A percentile compares a stretch with the other conserved stretches of the same genome.
phyloP scores from a whole-genome alignment of 2,329 filamentous ascomycete species.

The Colletotrichum chlorophyti region DNA sequence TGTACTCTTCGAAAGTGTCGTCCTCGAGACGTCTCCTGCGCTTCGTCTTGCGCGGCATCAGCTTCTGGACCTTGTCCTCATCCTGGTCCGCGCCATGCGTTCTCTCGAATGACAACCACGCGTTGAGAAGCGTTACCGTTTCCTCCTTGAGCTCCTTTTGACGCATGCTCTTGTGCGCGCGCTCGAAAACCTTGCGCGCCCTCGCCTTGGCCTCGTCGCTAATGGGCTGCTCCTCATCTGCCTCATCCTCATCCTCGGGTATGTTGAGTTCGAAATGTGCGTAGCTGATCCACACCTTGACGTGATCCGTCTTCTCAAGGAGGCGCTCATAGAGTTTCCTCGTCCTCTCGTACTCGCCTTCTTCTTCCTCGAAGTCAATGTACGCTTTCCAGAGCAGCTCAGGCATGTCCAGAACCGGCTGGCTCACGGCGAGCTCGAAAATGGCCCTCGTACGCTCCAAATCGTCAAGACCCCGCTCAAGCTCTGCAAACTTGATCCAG shows the following conservation, averaged over 20 bases:
- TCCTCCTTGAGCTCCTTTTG: conserved; percentile 92
- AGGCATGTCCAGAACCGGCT: conserved; percentile 91
- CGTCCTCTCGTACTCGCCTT: conserved; percentile 86
- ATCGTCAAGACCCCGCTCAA: conserved; percentile 91
- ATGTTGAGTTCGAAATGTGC: conserved; percentile 98
- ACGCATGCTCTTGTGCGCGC: conserved; percentile 86
- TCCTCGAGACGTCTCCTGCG: conserved; percentile 91
- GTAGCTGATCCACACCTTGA: conserved; percentile 99
- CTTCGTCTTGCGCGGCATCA: conserved; percentile 94
- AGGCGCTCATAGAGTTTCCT: conserved; percentile 87
- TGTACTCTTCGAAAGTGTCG: conserved; percentile 93
- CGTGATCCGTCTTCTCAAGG: conserved; percentile 93
- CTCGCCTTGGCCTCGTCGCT: conserved; percentile 84
- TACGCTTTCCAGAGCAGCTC: conserved; percentile 98
- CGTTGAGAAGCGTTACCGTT: conserved; percentile 88
- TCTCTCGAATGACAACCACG: conserved; percentile 91
- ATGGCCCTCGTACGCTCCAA: conserved; percentile 87
- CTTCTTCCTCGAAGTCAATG: conserved; percentile 98
- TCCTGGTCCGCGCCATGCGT: conserved; percentile 80
- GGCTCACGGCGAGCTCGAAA: conserved; percentile 86
- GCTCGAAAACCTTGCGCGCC: conserved; percentile 83
- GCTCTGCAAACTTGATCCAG: conserved; percentile 95
- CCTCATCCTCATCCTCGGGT: conserved; percentile 73
- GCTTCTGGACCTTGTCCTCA: conserved; percentile 82
- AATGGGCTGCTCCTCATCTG: conserved; percentile 70